Percentiles rank a stretch among this genome's conserved stretches.
phyloP scores from a whole-genome alignment of 441 rosid genomes.

The Corymbia citriodora region DNA sequence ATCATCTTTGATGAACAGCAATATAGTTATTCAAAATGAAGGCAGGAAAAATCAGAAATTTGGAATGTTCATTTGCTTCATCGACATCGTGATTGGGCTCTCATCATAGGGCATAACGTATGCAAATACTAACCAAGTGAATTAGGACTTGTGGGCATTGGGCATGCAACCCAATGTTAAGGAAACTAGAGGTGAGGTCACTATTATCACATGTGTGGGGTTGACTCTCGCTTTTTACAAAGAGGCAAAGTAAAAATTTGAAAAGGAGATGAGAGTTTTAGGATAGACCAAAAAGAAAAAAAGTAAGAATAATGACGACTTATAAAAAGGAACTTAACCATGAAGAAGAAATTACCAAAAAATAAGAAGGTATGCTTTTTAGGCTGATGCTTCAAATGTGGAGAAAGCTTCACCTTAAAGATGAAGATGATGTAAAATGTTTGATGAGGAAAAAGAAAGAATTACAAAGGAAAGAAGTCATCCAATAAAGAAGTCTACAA shows the following conservation, averaged over 20 bases:
- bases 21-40: neutral
- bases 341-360: neutral
- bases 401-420: neutral
- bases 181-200: accelerated
- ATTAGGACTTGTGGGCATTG: neutral
- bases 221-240: neutral
- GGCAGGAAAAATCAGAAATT: neutral
- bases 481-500: neutral
- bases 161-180: neutral
- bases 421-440: neutral
- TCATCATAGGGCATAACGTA: neutral
- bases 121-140: neutral
- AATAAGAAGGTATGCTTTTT: accelerated
- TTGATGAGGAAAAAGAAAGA: too few relatives aligned
- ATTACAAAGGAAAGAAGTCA: neutral
- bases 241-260: neutral
- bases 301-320: neutral
- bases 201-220: neutral
- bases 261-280: too few relatives aligned
- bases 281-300: too few relatives aligned
- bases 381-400: accelerated
- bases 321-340: neutral
- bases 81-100: neutral
- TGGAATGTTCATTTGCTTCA: neutral
- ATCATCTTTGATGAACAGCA: neutral